Evolutionary conservation across 2,329 filamentous ascomycete species (phyloP), one percentile per base, ranked within the genome.

Genomic region (Aureobasidium namibiae): DNA sequence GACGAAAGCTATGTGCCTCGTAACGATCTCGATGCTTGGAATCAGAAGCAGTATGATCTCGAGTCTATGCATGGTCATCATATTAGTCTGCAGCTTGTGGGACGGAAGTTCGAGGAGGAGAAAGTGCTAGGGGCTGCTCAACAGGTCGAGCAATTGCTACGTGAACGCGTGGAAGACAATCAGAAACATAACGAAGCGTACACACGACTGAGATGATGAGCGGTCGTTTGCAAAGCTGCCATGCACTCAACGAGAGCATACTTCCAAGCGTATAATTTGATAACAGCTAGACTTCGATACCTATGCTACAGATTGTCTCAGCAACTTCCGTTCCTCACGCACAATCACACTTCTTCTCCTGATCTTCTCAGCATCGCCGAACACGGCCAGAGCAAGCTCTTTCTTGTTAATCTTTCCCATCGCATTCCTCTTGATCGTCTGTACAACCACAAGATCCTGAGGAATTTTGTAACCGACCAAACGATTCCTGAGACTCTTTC

Each of bases 401-500:
- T 45, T 45, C 42, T 45, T 45, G 42, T 57, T 14, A 57, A 41
- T 89, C 79, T 99, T 99, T 33, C 94, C 94, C 94, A 99, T 99
- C 33, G 92, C 92, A 75, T 99, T 99, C 67, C 90, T 79, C 10
- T 90, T 89, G 65, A 99, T 92, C 21, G 67, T 68, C 39, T 83
- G 84, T 34, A 97, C 85, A 7, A 95, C 76, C 71, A 84, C 86
- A 76, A 97, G 80, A 65, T 95, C 86, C 74, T 92, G 89, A 0
- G 94, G 94, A 62, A 97, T 92, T 80, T 99, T 97, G 75, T 96
- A 96, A 62, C 80, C 83, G 4, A 87, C 92, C 50, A 99, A 73
- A 21, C 82, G 78, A 59, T 84, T 83, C 73, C 88, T 90, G 66
- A 99, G 75, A 5, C 88, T 89, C 26, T 89, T 80, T 49, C 94